Evolutionary conservation across 2,329 filamentous ascomycete genomes (phyloP).

Genomic region (Penicillium digitatum): DNA sequence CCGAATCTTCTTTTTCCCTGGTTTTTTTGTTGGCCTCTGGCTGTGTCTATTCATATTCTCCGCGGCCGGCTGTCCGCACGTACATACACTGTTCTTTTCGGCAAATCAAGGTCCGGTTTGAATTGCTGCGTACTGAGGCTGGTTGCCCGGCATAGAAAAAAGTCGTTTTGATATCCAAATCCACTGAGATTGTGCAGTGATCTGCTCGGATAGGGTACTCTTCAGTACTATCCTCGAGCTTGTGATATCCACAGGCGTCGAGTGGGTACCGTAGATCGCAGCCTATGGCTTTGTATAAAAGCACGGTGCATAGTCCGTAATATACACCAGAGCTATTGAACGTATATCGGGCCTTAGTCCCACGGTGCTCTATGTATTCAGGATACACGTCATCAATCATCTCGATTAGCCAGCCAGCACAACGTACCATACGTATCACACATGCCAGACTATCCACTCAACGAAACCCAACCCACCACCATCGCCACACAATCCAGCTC

Average conservation of each 20-base stretch:
- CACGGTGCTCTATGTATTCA: not conserved
- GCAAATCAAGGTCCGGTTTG: not conserved
- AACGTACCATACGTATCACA: not conserved
- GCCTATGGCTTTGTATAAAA: not conserved
- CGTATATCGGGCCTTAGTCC: not conserved
- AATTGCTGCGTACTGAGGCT: not conserved
- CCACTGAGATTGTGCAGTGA: not conserved
- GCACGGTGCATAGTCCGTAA: not conserved
- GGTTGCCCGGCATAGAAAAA: constrained; percentile 1
- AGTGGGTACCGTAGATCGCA: not conserved
- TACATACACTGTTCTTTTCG: constrained; percentile 14
- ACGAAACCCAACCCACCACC: not conserved
- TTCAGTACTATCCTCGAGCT: not conserved
- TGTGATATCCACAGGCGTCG: not conserved
- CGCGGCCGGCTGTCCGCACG: constrained; percentile 11
- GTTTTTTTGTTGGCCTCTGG: constrained; percentile 9
- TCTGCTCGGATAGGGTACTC: not conserved
- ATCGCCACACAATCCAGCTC: not conserved
- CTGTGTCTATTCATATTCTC: constrained; percentile 18
- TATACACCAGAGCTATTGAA: not conserved
- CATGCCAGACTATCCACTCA: not conserved
- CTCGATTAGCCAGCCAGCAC: not conserved
- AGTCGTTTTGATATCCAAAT: constrained; percentile 6
- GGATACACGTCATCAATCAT: not conserved
- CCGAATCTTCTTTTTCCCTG: constrained; percentile 1